Conservation (phyloP, 208 protist species). For the Trypanosoma cruzi region DNA sequence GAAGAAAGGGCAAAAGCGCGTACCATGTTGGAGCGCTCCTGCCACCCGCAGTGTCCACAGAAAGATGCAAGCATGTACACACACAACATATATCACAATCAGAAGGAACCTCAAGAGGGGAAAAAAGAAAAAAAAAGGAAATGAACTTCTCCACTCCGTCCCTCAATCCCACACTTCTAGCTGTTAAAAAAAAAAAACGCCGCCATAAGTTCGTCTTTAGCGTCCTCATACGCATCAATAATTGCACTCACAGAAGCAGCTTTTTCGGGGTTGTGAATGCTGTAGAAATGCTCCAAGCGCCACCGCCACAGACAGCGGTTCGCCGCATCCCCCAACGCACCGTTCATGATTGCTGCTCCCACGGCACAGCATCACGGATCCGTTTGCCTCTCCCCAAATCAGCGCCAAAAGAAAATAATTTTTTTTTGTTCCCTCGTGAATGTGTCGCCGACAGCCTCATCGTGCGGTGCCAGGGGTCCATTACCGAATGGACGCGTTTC, state of each 20-base stretch:
- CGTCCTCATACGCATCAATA: conserved; percentile 32
- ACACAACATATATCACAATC: neutral
- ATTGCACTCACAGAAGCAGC: conserved; percentile 19
- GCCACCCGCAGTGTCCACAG: neutral
- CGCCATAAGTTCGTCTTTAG: conserved; percentile 38
- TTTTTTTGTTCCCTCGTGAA: too few relatives aligned
- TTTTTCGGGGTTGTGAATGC: conserved; percentile 34
- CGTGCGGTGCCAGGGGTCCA: too few relatives aligned
- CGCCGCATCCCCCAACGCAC: neutral
- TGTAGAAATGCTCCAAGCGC: conserved; percentile 34
- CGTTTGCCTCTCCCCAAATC: too few relatives aligned
- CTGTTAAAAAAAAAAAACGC: conserved; percentile 36
- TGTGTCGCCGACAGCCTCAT: too few relatives aligned
- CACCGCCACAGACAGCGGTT: conserved; percentile 5
- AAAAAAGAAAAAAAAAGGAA: too few relatives aligned
- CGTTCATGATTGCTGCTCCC: conserved; percentile 3
- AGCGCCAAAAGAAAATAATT: neutral
- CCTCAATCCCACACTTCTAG: too few relatives aligned
- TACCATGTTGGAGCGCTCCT: neutral
- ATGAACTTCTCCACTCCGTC: too few relatives aligned
- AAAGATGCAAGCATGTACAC: neutral
- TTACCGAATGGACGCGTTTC: too few relatives aligned
- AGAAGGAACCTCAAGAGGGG: neutral
- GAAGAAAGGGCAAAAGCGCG: neutral
- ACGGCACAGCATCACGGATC: neutral